Evolutionary conservation across 2,329 filamentous ascomycete species (phyloP), one percentile per base, ranked within the genome.

Genomic region (Sordariomycetes sp.): DNA sequence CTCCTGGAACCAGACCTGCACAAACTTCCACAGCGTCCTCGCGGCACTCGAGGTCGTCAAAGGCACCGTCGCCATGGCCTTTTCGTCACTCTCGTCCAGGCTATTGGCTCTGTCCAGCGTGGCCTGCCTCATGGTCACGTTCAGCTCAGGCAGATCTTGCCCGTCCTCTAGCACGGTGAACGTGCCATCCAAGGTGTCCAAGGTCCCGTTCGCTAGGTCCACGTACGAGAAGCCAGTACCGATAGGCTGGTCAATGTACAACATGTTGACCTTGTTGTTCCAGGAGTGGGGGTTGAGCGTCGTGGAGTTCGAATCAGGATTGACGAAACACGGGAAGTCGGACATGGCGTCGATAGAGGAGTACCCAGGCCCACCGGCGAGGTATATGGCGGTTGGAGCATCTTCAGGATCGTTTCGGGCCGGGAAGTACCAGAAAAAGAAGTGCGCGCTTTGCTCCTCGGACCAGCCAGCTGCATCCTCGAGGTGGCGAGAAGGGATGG

Each of bases 291-390:
- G 59, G 27, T 74, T 66, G 7, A 68, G 55, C 8, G 63, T 57
- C 0, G 74, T 79, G 10, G 61, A 64, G 37, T 74, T 69, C 19
- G 57, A 58, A 26, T 67, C 54, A 39, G 68, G 38, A 37, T 70
- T 51, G 17, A 70, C 47, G 39, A 63, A 50, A 46, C 59, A 72
- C 14, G 61, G 63, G 11, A 75, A 75, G 34, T 64, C 57, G 42
- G 79, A 78, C 30, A 78, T 55, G 17, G 71, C 72, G 30, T 74
- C 63, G 60, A 80, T 67, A 17, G 72, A 77, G 43, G 69, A 73
- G 32, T 63, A 61, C 5, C 77, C 77, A 0, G 76, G 76, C 2
- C 77, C 76, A 31, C 77, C 76, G 47, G 76, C 79, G 37, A 81
- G 58, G 65, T 72, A 81, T 48, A 80, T 70, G 64, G 60, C 42